A percentile compares a stretch with the other conserved stretches of the same genome.
Evolutionary conservation across 2,329 filamentous ascomycete species (phyloP).

Genomic region (Aspergillus sp.): DNA sequence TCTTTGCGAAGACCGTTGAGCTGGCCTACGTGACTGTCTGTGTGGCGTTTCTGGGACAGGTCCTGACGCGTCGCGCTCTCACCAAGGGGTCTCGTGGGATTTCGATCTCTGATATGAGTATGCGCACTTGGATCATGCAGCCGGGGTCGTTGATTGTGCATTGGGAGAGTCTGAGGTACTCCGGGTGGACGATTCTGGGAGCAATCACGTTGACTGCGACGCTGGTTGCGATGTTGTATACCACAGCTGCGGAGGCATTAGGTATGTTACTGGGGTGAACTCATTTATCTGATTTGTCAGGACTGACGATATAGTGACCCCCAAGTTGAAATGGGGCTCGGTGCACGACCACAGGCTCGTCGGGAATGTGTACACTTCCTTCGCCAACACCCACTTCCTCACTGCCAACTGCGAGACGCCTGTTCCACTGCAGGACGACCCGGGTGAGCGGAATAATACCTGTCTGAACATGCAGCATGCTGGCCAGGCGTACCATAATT

Average conservation of each 20-base stretch:
- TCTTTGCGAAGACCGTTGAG: constrained; percentile 75
- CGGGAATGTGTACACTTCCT: constrained; percentile 61
- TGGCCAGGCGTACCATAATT: constrained; percentile 68
- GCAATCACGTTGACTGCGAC: constrained; percentile 64
- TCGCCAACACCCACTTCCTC: constrained; percentile 63
- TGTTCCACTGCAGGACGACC: constrained; percentile 48
- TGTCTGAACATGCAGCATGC: constrained; percentile 71
- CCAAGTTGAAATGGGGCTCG: constrained; percentile 63
- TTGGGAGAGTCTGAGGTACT: constrained; percentile 64
- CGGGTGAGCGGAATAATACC: constrained; percentile 46
- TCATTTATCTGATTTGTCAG: no score
- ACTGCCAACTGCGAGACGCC: constrained; percentile 61
- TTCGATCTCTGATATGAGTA: constrained; percentile 73
- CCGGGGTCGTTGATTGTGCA: constrained; percentile 72
- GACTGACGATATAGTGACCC: constrained; percentile 53
- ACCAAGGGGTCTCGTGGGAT: constrained; percentile 62
- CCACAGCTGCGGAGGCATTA: constrained; percentile 72
- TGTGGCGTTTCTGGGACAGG: constrained; percentile 72
- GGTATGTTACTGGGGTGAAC: constrained; percentile 29
- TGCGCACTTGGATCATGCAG: constrained; percentile 73
- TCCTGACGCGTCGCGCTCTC: constrained; percentile 68
- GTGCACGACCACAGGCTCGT: constrained; percentile 52
- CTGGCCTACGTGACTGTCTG: constrained; percentile 76
- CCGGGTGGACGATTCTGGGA: constrained; percentile 64
- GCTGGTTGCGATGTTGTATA: constrained; percentile 69